Percentiles rank a stretch among this genome's conserved stretches.
Evolutionary conservation across 2,329 filamentous ascomycete species (phyloP).

Genomic region (Nannizzia gypsea): DNA sequence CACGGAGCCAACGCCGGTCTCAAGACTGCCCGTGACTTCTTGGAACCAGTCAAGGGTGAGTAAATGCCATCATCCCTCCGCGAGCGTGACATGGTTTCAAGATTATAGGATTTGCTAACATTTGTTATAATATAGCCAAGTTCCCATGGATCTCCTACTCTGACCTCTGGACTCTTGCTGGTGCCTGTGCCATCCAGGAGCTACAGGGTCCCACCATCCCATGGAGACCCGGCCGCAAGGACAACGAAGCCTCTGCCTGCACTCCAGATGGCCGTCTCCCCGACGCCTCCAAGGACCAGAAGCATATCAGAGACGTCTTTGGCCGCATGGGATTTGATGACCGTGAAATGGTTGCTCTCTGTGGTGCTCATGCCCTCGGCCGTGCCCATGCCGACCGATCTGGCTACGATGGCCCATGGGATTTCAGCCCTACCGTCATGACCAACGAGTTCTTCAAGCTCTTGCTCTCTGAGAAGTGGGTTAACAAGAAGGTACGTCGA

Average conservation of each 20-base stretch:
- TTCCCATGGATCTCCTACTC: conserved; percentile 96
- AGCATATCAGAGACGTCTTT: conserved; percentile 86
- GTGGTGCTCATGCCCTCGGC: conserved; percentile 74
- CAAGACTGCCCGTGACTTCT: conserved; percentile 75
- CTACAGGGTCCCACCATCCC: conserved; percentile 82
- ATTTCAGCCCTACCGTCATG: conserved; percentile 77
- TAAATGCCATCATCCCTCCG: conserved; percentile 10
- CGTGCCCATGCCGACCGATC: conserved; percentile 82
- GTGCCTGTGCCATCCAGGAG: conserved; percentile 80
- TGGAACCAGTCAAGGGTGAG: conserved; percentile 77
- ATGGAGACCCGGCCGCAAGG: conserved; percentile 73
- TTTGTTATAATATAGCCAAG: conserved; percentile 41
- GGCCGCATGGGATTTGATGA: conserved; percentile 96
- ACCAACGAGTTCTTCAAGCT: conserved; percentile 94
- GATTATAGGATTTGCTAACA: conserved; percentile 9
- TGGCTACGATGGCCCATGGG: conserved; percentile 83
- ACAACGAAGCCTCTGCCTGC: conserved; percentile 70
- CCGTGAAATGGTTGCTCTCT: conserved; percentile 85
- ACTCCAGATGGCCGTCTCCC: conserved; percentile 87
- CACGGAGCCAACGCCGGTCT: conserved; percentile 93
- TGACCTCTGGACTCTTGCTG: conserved; percentile 88
- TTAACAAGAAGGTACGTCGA: conserved; percentile 51
- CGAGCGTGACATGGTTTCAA: not conserved
- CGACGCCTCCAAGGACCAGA: conserved; percentile 64
- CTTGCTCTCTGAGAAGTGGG: conserved; percentile 84